A percentile compares a stretch with the other conserved stretches of the same genome.
Evolutionary conservation across 2,329 filamentous ascomycete species (phyloP).

Genomic region (Pseudocercospora crystallina): DNA sequence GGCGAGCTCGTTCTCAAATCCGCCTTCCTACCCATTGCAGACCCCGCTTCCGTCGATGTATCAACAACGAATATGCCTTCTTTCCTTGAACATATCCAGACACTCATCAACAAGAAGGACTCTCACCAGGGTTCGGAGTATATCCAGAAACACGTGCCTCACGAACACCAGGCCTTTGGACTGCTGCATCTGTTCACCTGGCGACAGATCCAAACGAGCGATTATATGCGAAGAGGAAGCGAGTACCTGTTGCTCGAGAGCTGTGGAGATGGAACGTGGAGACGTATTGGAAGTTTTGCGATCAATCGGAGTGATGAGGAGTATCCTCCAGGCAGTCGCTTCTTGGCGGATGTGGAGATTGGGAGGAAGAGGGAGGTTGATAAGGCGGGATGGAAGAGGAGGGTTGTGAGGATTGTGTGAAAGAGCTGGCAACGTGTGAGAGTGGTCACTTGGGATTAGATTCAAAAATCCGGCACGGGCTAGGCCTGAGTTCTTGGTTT

Average conservation of each 20-base stretch:
- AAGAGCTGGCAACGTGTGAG: too few relatives aligned
- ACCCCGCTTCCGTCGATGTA: background rate
- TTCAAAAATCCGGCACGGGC: too few relatives aligned
- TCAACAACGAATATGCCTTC: background rate
- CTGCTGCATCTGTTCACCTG: constrained; percentile 2
- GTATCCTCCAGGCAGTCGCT: background rate
- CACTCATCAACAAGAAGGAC: background rate
- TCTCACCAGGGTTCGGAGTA: background rate
- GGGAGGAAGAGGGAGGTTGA: background rate
- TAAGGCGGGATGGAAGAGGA: background rate
- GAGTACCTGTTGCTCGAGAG: constrained; percentile 12
- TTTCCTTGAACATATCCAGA: background rate
- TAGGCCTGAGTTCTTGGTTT: too few relatives aligned
- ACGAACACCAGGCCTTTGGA: constrained; percentile 4
- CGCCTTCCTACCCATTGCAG: background rate
- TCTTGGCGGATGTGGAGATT: background rate
- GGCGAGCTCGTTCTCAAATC: background rate
- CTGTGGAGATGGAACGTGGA: background rate
- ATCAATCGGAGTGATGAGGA: background rate
- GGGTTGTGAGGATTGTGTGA: background rate
- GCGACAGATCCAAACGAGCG: background rate
- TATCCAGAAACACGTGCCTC: constrained; percentile 7
- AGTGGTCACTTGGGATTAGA: too few relatives aligned
- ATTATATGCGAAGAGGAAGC: background rate
- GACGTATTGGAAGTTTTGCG: background rate